Percentiles rank a stretch among this genome's conserved stretches.
These are phyloP conservation scores for Daldinia caldariorum DNA, from an alignment of 495 filamentous ascomycete species.

Conservation along the genomic window DNA sequence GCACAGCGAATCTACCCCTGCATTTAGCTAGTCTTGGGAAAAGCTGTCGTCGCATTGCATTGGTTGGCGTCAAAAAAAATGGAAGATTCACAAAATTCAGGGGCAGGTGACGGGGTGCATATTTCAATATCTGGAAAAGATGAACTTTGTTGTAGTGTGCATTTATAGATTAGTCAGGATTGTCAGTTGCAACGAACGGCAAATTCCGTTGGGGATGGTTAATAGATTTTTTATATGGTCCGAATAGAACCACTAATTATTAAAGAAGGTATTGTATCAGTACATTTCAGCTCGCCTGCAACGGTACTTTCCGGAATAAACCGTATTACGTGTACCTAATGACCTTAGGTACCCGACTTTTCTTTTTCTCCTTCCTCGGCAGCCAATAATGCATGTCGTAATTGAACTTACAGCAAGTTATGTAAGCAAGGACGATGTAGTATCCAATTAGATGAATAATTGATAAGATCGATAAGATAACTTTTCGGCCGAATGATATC, in stretches of 20 bases:
- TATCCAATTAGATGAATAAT: neutral
- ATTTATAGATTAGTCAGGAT: conserved; percentile 17
- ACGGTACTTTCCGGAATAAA: neutral
- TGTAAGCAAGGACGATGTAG: neutral
- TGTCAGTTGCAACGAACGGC: neutral
- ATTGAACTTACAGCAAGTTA: neutral
- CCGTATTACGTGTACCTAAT: neutral
- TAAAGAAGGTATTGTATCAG: neutral
- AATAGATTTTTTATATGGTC: neutral
- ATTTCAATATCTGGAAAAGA: conserved; percentile 32
- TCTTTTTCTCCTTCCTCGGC: neutral
- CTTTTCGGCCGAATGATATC: conserved; percentile 11
- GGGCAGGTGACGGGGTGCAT: conserved; percentile 28
- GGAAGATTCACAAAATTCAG: conserved; percentile 17
- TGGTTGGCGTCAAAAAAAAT: conserved; percentile 23
- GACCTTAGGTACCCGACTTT: neutral
- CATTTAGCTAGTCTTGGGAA: conserved; percentile 25
- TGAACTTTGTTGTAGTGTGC: conserved; percentile 15
- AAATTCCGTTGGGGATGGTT: neutral
- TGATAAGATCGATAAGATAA: conserved; percentile 43
- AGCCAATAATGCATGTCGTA: conserved; percentile 15
- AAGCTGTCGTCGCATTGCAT: conserved; percentile 30
- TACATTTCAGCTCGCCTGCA: neutral
- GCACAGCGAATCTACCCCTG: conserved; percentile 27
- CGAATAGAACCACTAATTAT: neutral